phyloP scores from a whole-genome alignment of 495 filamentous ascomycete species.

The Talaromyces liani region DNA sequence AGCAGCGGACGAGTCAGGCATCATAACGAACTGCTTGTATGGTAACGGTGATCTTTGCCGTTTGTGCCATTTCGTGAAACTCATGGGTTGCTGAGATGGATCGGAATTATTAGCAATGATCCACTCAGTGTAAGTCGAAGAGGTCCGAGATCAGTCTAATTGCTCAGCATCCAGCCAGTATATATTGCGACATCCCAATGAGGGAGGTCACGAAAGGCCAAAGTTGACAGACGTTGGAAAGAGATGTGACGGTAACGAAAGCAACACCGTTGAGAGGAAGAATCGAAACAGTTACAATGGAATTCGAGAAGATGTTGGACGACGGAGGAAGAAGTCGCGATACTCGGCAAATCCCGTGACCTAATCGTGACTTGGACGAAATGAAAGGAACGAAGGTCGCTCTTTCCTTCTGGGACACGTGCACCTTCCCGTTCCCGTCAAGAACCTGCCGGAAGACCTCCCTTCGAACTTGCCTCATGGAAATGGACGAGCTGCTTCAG shows the following conservation, averaged over 20 bases:
- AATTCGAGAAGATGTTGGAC: neutral
- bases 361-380: neutral
- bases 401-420: neutral
- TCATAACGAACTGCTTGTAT: neutral
- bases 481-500: neutral
- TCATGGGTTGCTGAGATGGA: neutral
- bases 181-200: neutral
- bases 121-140: neutral
- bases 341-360: neutral
- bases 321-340: neutral
- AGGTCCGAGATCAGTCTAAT: neutral
- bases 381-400: neutral
- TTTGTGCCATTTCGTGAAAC: neutral
- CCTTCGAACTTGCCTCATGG: neutral
- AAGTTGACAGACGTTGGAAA: neutral
- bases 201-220: neutral
- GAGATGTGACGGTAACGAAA: neutral
- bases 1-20: neutral
- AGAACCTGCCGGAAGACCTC: too few relatives aligned
- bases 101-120: neutral
- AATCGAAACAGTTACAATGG: neutral
- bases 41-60: neutral
- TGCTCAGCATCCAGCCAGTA: neutral
- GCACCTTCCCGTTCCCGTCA: neutral
- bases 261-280: neutral